These are phyloP conservation scores for Eremochloa ophiuroides DNA, from an alignment of 176 grass and related monocot genomes.

Conservation along the genomic window DNA sequence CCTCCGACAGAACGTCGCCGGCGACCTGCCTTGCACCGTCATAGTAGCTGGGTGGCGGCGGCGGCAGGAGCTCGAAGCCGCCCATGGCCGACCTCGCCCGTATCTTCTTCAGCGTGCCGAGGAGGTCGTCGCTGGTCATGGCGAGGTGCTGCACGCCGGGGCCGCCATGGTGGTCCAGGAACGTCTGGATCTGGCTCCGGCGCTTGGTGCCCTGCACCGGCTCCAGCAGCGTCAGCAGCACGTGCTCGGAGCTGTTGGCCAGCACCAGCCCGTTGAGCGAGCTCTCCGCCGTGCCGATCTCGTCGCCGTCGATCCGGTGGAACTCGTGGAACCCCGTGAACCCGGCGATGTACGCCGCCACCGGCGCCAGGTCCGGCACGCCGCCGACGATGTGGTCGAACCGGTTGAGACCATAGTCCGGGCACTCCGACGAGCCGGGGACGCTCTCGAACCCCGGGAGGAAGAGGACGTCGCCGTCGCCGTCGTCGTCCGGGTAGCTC, in stretches of 20 bases:
- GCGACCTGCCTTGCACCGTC: conserved; percentile 60
- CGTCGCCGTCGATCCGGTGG: conserved; percentile 61
- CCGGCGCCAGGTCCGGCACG: conserved; percentile 41
- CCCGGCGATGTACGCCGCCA: neutral
- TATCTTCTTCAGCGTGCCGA: conserved; percentile 74
- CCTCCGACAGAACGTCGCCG: conserved; percentile 73
- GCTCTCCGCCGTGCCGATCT: conserved; percentile 82
- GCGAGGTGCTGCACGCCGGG: conserved; percentile 86
- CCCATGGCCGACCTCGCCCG: conserved; percentile 35
- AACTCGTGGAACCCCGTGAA: conserved; percentile 94
- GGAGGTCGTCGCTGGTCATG: conserved; percentile 50
- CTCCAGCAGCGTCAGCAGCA: conserved; percentile 68
- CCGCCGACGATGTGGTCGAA: conserved; percentile 82
- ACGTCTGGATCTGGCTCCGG: conserved; percentile 90
- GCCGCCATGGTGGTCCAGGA: conserved; percentile 82
- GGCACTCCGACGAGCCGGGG: neutral
- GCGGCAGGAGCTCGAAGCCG: conserved; percentile 72
- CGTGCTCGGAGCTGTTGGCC: conserved; percentile 78
- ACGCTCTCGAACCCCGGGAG: conserved; percentile 65
- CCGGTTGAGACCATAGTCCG: conserved; percentile 49
- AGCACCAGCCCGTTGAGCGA: conserved; percentile 84
- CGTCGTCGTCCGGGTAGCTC: conserved; percentile 32
- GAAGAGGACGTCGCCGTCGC: conserved; percentile 34
- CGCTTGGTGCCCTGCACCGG: conserved; percentile 90
- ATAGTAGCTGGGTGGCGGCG: conserved; percentile 61